These are phyloP conservation scores for Solanum megistacrolobum DNA, from an alignment of 257 asterid species.

Conservation along the genomic window DNA sequence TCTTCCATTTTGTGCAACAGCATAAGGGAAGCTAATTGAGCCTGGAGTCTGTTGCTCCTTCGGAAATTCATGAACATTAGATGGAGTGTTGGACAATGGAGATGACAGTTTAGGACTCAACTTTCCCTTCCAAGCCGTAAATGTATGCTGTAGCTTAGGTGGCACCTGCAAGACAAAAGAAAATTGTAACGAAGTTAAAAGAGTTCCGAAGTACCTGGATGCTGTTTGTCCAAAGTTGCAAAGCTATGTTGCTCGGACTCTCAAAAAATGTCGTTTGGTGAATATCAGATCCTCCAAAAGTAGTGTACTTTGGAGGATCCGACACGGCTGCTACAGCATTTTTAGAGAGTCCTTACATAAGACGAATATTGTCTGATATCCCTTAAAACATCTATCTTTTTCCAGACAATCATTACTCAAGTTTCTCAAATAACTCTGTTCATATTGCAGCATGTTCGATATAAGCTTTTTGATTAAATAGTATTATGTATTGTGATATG, in stretches of 20 bases:
- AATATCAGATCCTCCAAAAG: not conserved
- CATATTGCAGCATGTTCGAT: not conserved
- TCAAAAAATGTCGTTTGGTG: not conserved
- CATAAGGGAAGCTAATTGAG: constrained; percentile 31
- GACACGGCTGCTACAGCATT: not conserved
- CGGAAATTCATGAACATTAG: not conserved
- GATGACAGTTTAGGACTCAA: constrained; percentile 10
- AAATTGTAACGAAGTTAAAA: not conserved
- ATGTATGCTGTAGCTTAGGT: constrained; percentile 33
- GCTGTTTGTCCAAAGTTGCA: not conserved
- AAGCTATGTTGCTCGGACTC: not conserved
- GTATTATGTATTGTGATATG: not conserved
- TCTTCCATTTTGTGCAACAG: constrained; percentile 19
- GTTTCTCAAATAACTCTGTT: not conserved
- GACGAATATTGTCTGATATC: not conserved
- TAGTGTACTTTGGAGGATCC: not conserved
- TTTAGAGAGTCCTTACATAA: not conserved
- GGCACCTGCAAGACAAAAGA: constrained; percentile 42
- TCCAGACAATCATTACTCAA: not conserved
- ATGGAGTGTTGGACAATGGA: not conserved
- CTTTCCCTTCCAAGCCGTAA: constrained; percentile 38
- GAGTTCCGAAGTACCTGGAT: not conserved
- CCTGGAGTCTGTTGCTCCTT: constrained; percentile 4
- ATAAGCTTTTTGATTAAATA: not conserved
- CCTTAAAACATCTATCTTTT: not conserved